phyloP scores from a whole-genome alignment of 257 asterid species.

The Lycium ferocissimum region DNA sequence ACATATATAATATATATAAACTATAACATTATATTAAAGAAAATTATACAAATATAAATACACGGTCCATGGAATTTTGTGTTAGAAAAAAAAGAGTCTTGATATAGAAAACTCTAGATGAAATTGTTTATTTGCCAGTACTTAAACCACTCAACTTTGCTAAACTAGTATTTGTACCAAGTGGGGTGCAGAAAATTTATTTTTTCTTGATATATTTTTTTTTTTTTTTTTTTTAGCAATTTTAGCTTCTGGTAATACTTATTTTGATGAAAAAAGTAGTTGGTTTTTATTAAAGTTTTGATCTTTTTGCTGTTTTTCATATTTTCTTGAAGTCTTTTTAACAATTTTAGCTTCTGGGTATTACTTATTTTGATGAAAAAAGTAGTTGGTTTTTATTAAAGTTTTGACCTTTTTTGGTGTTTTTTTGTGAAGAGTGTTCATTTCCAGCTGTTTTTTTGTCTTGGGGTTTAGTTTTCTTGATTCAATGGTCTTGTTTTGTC shows the following conservation, averaged over 20 bases:
- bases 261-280: slow-evolving; percentile 30
- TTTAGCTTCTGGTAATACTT: slow-evolving; percentile 40
- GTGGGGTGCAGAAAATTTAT: slow-evolving; percentile 34
- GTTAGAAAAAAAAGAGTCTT: slow-evolving; percentile 39
- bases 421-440: slow-evolving; percentile 34
- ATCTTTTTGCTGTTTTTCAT: slow-evolving; percentile 29
- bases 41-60: slow-evolving; percentile 1
- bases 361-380: slow-evolving; percentile 35
- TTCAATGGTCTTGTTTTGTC: slow-evolving; percentile 39
- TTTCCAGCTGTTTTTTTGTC: background rate
- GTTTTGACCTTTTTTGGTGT: slow-evolving; percentile 29
- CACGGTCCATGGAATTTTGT: slow-evolving; percentile 55
- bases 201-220: background rate
- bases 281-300: slow-evolving; percentile 25
- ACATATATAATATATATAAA: background rate
- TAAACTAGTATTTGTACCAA: slow-evolving; percentile 31
- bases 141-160: slow-evolving; percentile 7
- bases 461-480: slow-evolving; percentile 38
- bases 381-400: slow-evolving; percentile 23
- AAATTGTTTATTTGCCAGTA: slow-evolving; percentile 30
- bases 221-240: background rate
- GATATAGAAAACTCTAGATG: slow-evolving; percentile 39
- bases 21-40: background rate
- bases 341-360: slow-evolving; percentile 38
- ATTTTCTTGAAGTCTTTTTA: slow-evolving; percentile 22